Conservation (phyloP, 306 rosid genomes). For the Corylus avellana region DNA sequence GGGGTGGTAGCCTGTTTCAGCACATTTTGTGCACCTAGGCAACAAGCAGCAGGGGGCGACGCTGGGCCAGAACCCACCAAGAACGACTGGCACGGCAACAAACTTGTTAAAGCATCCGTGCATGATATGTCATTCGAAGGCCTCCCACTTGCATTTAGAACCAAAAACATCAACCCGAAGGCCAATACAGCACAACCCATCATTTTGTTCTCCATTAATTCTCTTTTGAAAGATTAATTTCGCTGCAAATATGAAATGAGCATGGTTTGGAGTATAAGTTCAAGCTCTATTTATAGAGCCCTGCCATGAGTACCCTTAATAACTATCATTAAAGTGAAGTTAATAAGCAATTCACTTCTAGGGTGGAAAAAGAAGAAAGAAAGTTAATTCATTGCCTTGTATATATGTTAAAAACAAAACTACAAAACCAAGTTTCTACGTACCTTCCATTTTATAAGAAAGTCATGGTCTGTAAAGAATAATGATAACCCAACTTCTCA, state of each 20-base stretch:
- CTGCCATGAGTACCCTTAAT: neutral
- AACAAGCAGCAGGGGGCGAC: neutral
- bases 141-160: neutral
- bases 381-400: neutral
- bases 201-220: constrained; percentile 14
- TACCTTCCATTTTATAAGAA: too few species aligned
- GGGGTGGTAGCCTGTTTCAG: constrained; percentile 5
- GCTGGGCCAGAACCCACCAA: neutral
- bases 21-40: neutral
- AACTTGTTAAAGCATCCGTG: neutral
- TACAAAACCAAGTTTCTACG: too few species aligned
- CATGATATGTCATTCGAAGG: constrained; percentile 21
- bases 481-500: too few species aligned
- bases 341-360: neutral
- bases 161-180: constrained; percentile 3
- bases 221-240: neutral
- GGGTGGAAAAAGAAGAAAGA: too few species aligned
- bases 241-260: neutral
- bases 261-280: neutral
- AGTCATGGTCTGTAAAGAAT: too few species aligned
- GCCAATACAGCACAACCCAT: neutral
- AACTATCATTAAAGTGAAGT: neutral
- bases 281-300: neutral
- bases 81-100: constrained; percentile 20
- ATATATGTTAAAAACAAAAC: too few species aligned